Base-by-base conservation (phyloP, 257 asterid genomes). In the Solanum chaucha region DNA sequence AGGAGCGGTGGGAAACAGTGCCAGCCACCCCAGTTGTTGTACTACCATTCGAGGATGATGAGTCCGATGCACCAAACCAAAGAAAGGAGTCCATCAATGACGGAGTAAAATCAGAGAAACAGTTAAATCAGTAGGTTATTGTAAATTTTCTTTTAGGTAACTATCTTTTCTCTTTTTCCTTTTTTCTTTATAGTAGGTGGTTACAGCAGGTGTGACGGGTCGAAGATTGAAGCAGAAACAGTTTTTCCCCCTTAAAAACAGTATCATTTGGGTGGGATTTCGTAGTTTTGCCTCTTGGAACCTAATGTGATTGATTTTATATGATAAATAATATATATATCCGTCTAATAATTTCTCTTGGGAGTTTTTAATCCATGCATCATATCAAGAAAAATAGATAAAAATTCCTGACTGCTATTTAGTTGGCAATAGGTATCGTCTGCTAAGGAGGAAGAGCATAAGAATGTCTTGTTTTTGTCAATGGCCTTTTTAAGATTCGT, bases 21-120 rank as follows among this genome's bases (percentile, higher is more conserved):
- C 99, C 99, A 1, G 99, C 98, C 41, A 92, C 98, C 75, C 97
- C 99, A 11, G 99, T 97, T 44, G 95, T 92, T 28, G 99, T 97
- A 65, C 90, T 94, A 73, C 99, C 99, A 4, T 92, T 87, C 4
- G 92, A 94, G 93, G 91, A 87, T 67, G 90, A 89, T 86, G 91
- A 92, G 77, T 84, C 93, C 9, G 87, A 84, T 46, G 82, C 87
- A 8, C 84, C 75, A 86, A 17, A 55, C 77, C 86, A 80, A 82
- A 89, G 86, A 28, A 89, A 85, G 72, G 86, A 65, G 46, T 24
- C 48, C 17, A 87, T 24, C 35, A 38, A 46, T 28, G 83, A 35
- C 58, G 84, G 84, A 24, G 32, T 71, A 55, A 89, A 88, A 80
- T 65, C 86, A 11, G 82, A 86, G 34, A 84, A 89, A 87, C 89